Evolutionary conservation across 768 basidiomycete species (phyloP).

Genomic region (Neoboletus subvelutipes): DNA sequence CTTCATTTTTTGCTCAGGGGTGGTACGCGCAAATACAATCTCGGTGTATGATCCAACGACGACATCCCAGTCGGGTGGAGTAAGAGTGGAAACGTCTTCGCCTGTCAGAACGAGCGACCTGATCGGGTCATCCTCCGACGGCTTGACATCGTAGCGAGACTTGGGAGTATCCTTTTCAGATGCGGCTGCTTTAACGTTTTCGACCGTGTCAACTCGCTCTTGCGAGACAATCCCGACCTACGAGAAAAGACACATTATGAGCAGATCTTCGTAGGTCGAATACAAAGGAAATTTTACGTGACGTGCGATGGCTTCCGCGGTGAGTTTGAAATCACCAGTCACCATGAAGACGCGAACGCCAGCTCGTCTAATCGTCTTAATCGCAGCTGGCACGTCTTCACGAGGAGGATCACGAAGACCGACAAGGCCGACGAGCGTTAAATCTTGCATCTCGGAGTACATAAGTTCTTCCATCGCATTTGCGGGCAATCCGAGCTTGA

Average conservation of each 20-base stretch:
- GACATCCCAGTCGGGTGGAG: constrained; percentile 39
- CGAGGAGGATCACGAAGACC: constrained; percentile 63
- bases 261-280: background rate
- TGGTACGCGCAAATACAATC: constrained; percentile 57
- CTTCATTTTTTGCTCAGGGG: constrained; percentile 56
- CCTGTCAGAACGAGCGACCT: constrained; percentile 47
- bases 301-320: constrained; percentile 51
- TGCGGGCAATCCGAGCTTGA: constrained; percentile 20
- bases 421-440: constrained; percentile 50
- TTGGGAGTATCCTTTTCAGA: constrained; percentile 15
- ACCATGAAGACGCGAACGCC: constrained; percentile 58
- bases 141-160: constrained; percentile 33
- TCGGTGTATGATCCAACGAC: constrained; percentile 38
- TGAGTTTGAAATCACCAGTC: constrained; percentile 55
- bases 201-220: constrained; percentile 37
- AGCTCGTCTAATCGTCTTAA: constrained; percentile 46
- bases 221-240: constrained; percentile 46
- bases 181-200: constrained; percentile 21
- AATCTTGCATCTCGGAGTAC: constrained; percentile 35
- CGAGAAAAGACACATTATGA: background rate
- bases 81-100: constrained; percentile 39
- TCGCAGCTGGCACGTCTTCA: constrained; percentile 46
- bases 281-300: constrained; percentile 34
- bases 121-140: constrained; percentile 36
- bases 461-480: constrained; percentile 39